Evolutionary conservation across 495 filamentous ascomycete species (phyloP).

Genomic region (Cercophora samala): DNA sequence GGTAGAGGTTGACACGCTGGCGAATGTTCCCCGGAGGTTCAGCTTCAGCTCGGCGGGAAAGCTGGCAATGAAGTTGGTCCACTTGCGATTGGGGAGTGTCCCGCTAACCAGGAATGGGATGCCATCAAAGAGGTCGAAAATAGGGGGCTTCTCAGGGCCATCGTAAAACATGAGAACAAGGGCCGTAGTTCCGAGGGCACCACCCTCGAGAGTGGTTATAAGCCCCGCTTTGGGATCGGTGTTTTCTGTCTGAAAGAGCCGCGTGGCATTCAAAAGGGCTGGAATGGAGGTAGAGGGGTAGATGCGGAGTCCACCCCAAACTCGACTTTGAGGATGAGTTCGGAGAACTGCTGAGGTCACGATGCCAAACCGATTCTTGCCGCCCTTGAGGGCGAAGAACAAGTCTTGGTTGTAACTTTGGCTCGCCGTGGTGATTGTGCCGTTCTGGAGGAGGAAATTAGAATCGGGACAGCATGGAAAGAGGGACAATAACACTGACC

Average conservation of each 20-base stretch:
- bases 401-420: conserved; percentile 45
- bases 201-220: conserved; percentile 49
- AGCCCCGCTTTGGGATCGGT: conserved; percentile 44
- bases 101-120: conserved; percentile 45
- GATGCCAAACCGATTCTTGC: conserved; percentile 48
- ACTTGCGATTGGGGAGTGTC: conserved; percentile 48
- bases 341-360: conserved; percentile 50
- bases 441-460: conserved; percentile 17
- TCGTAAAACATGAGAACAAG: conserved; percentile 59
- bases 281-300: conserved; percentile 27
- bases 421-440: conserved; percentile 24
- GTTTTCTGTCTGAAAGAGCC: conserved; percentile 46
- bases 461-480: neutral
- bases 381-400: conserved; percentile 57
- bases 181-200: conserved; percentile 48
- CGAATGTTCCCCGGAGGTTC: conserved; percentile 27
- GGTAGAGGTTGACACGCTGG: conserved; percentile 25
- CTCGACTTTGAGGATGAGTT: conserved; percentile 38
- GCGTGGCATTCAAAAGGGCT: conserved; percentile 51
- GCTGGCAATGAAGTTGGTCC: conserved; percentile 42
- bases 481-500: conserved; percentile 11
- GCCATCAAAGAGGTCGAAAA: conserved; percentile 55
- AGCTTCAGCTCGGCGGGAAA: conserved; percentile 20
- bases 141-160: conserved; percentile 51
- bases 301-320: conserved; percentile 46